Percentiles rank a stretch among this genome's conserved stretches.
Conservation (phyloP, 805 yeast genomes). For the Candida awuae region DNA sequence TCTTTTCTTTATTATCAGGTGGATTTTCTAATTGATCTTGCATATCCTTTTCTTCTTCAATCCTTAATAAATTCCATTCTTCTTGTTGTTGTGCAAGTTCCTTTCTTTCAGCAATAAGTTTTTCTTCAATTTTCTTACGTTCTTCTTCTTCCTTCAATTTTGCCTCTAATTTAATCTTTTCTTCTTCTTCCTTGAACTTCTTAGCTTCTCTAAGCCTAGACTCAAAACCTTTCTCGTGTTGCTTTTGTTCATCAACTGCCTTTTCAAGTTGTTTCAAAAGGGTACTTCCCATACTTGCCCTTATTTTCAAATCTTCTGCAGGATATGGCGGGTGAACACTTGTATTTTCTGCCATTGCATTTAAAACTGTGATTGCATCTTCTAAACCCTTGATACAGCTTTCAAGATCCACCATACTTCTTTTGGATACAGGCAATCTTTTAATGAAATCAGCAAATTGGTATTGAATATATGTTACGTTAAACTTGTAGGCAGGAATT, state of each 20-base stretch:
- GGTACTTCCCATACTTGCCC: conserved; percentile 83
- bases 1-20: conserved; percentile 26
- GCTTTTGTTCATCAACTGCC: conserved; percentile 63
- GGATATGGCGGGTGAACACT: conserved; percentile 63
- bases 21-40: conserved; percentile 29
- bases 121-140: conserved; percentile 38
- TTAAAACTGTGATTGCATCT: conserved; percentile 52
- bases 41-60: conserved; percentile 30
- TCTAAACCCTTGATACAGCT: conserved; percentile 48
- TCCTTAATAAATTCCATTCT: conserved; percentile 41
- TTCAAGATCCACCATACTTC: conserved; percentile 57
- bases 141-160: conserved; percentile 38
- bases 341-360: conserved; percentile 46
- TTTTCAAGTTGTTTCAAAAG: conserved; percentile 63
- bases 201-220: conserved; percentile 68
- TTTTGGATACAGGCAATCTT: conserved; percentile 48
- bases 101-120: conserved; percentile 36
- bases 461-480: conserved; percentile 74
- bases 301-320: conserved; percentile 67
- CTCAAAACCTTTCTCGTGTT: conserved; percentile 49
- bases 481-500: conserved; percentile 52
- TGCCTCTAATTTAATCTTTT: conserved; percentile 35
- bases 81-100: conserved; percentile 49
- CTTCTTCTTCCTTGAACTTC: conserved; percentile 49
- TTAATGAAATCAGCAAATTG: conserved; percentile 80